These are phyloP conservation scores for Gossypium thurberi DNA, from an alignment of 345 rosid species.

Conservation along the genomic window DNA sequence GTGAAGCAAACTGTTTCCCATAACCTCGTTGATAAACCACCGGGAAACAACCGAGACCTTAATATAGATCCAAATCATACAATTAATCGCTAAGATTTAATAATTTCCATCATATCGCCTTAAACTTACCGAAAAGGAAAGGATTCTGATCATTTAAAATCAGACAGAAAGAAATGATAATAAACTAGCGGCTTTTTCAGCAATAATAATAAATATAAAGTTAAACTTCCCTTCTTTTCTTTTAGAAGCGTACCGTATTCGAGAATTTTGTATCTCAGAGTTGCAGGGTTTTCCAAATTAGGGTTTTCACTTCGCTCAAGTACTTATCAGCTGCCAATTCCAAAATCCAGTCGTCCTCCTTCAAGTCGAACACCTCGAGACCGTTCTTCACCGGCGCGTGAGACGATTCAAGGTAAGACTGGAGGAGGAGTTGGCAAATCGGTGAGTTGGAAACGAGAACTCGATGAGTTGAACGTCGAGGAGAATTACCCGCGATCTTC, in stretches of 20 bases:
- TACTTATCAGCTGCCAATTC: constrained; percentile 41
- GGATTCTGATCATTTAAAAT: neutral
- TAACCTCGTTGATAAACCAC: neutral
- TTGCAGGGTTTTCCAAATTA: constrained; percentile 35
- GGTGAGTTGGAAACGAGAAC: constrained; percentile 7
- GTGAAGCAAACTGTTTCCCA: neutral
- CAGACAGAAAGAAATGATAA: neutral
- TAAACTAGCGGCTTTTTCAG: neutral
- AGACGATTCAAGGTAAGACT: neutral
- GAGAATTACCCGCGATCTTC: neutral
- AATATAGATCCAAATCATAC: neutral
- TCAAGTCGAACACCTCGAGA: constrained; percentile 58
- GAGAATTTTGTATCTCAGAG: constrained; percentile 36
- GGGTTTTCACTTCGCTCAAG: constrained; percentile 51
- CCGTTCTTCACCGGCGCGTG: constrained; percentile 39
- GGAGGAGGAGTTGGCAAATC: constrained; percentile 12
- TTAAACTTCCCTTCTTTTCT: neutral
- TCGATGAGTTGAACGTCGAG: neutral
- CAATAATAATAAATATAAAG: neutral
- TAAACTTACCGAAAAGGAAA: neutral
- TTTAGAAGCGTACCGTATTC: constrained; percentile 35
- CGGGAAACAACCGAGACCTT: neutral
- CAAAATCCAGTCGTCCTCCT: constrained; percentile 57
- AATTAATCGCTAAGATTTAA: neutral
- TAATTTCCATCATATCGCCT: neutral